Evolutionary conservation across 2,329 filamentous ascomycete genomes (phyloP).

Genomic region (Coniochaeta sp.): DNA sequence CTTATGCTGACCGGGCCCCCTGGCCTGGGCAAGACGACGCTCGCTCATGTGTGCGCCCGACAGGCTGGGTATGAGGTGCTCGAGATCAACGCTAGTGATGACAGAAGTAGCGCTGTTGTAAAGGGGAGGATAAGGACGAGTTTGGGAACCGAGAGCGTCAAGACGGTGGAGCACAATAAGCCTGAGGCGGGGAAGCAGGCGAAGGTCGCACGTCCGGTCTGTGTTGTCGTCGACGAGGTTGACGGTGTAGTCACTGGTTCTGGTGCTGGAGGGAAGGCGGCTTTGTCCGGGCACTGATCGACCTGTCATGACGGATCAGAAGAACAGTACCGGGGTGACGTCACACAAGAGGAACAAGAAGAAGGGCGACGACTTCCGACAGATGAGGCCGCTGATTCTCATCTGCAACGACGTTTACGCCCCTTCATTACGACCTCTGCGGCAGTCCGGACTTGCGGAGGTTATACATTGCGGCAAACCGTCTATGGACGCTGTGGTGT

Average conservation of each 20-base stretch:
- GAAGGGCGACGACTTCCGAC: constrained; percentile 79
- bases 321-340: constrained; percentile 46
- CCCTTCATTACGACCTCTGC: constrained; percentile 74
- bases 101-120: constrained; percentile 82
- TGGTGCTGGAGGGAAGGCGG: constrained; percentile 78
- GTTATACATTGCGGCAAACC: constrained; percentile 89
- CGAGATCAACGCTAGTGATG: constrained; percentile 97
- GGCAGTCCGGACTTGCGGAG: constrained; percentile 80
- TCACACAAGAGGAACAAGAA: constrained; percentile 41
- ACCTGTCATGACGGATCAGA: constrained; percentile 84
- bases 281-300: constrained; percentile 91
- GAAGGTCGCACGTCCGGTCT: constrained; percentile 79
- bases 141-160: constrained; percentile 90
- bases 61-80: constrained; percentile 96
- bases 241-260: constrained; percentile 86
- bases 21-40: constrained; percentile 88
- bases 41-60: constrained; percentile 90
- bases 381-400: constrained; percentile 81
- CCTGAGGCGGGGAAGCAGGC: constrained; percentile 44
- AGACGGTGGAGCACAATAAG: constrained; percentile 57
- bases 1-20: constrained; percentile 86
- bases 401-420: constrained; percentile 99
- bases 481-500: constrained; percentile 76
- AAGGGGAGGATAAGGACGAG: constrained; percentile 86
- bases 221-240: constrained; percentile 92